phyloP scores from a whole-genome alignment of 768 basidiomycete genomes.

The Bullera alba region DNA sequence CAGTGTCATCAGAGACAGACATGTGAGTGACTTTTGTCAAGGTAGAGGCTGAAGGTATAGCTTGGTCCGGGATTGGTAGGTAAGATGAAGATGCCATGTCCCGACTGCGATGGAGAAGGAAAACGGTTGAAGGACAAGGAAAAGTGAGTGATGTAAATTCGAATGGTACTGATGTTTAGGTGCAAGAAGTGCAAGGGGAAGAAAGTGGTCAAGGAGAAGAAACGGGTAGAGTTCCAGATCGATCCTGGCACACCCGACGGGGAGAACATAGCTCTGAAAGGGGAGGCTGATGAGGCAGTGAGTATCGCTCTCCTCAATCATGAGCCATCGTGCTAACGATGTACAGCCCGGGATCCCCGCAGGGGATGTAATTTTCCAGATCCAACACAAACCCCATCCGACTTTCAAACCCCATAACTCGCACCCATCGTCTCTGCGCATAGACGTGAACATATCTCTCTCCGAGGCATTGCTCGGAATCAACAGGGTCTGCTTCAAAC shows the following conservation, averaged over 20 bases:
- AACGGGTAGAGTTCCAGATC: slow-evolving; percentile 74
- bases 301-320: slow-evolving; percentile 9
- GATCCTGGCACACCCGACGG: slow-evolving; percentile 80
- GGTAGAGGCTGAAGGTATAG: slow-evolving; percentile 18
- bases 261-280: slow-evolving; percentile 78
- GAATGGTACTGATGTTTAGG: slow-evolving; percentile 47
- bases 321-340: not conserved
- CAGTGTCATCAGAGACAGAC: slow-evolving; percentile 37
- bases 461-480: slow-evolving; percentile 96
- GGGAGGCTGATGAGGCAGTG: slow-evolving; percentile 86
- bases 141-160: slow-evolving; percentile 14
- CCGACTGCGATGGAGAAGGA: slow-evolving; percentile 45
- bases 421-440: slow-evolving; percentile 56
- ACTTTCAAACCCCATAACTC: slow-evolving; percentile 63
- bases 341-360: slow-evolving; percentile 72
- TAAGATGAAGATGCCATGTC: slow-evolving; percentile 42
- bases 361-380: slow-evolving; percentile 82
- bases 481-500: slow-evolving; percentile 77
- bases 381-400: slow-evolving; percentile 62
- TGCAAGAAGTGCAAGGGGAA: slow-evolving; percentile 94
- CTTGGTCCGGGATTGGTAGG: slow-evolving; percentile 43
- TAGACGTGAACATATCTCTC: slow-evolving; percentile 74
- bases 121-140: slow-evolving; percentile 33
- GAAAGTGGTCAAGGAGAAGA: slow-evolving; percentile 77
- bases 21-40: slow-evolving; percentile 30